Percentiles rank a stretch among this genome's conserved stretches.
Conservation (phyloP, 2,329 filamentous ascomycete genomes). For the Epichloe baconii region DNA sequence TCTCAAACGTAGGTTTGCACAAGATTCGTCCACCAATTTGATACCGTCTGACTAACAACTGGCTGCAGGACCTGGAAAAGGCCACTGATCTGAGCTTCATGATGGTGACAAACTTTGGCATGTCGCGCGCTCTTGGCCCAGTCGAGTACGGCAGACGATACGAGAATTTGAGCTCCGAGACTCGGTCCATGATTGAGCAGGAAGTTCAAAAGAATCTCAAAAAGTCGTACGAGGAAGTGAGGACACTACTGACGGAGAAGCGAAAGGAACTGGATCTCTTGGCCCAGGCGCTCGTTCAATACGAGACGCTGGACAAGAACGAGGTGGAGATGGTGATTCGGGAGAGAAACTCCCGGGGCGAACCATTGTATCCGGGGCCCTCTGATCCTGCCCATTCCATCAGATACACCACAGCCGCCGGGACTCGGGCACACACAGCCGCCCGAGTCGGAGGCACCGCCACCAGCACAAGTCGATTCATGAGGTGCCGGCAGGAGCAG, state of each 20-base stretch:
- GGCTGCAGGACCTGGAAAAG: slow-evolving; percentile 59
- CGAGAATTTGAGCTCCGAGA: slow-evolving; percentile 68
- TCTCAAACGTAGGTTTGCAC: slow-evolving; percentile 51
- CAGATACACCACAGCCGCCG: slow-evolving; percentile 20
- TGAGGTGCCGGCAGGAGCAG: slow-evolving; percentile 10
- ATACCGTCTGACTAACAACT: slow-evolving; percentile 13
- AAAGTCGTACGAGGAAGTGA: slow-evolving; percentile 65
- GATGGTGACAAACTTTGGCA: slow-evolving; percentile 82
- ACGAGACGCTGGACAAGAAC: slow-evolving; percentile 78
- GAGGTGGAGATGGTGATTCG: slow-evolving; percentile 85
- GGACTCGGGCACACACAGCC: slow-evolving; percentile 22
- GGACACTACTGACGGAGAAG: slow-evolving; percentile 56
- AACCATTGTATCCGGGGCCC: slow-evolving; percentile 40
- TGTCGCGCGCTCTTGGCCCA: slow-evolving; percentile 78
- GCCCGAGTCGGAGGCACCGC: slow-evolving; percentile 17
- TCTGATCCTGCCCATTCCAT: slow-evolving; percentile 24
- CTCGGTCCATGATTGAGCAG: slow-evolving; percentile 71
- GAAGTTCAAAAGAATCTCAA: slow-evolving; percentile 80
- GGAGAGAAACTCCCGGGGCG: slow-evolving; percentile 65
- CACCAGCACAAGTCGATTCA: slow-evolving; percentile 19
- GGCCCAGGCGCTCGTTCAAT: slow-evolving; percentile 81
- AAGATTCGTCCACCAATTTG: background rate
- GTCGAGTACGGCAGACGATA: slow-evolving; percentile 79
- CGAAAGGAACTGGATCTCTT: slow-evolving; percentile 77
- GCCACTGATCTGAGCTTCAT: slow-evolving; percentile 74